A percentile compares a stretch with the other conserved stretches of the same genome.
These are phyloP conservation scores for Aspergillus hancockii DNA, from an alignment of 495 filamentous ascomycete genomes.

Conservation along the genomic window DNA sequence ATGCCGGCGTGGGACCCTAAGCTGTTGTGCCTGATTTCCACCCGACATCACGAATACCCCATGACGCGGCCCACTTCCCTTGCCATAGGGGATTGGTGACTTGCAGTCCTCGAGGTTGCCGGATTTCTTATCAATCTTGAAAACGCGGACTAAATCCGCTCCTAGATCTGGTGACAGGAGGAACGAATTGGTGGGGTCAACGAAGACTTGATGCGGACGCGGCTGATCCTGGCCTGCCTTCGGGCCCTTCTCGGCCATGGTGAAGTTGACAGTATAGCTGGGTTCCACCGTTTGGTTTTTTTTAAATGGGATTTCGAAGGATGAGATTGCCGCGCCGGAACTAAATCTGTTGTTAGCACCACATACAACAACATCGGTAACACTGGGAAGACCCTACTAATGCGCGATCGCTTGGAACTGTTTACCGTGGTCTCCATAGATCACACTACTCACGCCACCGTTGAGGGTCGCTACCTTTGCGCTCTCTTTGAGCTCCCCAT, in stretches of 20 bases:
- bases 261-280: conserved; percentile 54
- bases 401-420: conserved; percentile 46
- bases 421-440: conserved; percentile 32
- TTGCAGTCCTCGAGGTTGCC: conserved; percentile 29
- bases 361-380: not conserved
- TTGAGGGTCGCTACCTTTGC: conserved; percentile 29
- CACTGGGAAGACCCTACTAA: conserved; percentile 36
- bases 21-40: not conserved
- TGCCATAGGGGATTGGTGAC: conserved; percentile 42
- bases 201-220: conserved; percentile 69
- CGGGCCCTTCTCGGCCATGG: conserved; percentile 48
- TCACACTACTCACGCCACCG: conserved; percentile 42
- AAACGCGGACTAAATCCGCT: conserved; percentile 68
- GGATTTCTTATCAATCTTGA: conserved; percentile 48
- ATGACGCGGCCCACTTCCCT: conserved; percentile 49
- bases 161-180: conserved; percentile 71
- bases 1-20: not conserved
- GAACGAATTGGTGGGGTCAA: conserved; percentile 69
- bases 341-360: conserved; percentile 19
- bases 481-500: conserved; percentile 31
- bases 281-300: conserved; percentile 13
- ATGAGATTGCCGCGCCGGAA: conserved; percentile 36
- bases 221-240: conserved; percentile 61
- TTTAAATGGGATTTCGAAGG: conserved; percentile 35
- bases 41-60: not conserved